Conservation (phyloP, 2,329 filamentous ascomycete species). For the Cucurbitaria berberidis region DNA sequence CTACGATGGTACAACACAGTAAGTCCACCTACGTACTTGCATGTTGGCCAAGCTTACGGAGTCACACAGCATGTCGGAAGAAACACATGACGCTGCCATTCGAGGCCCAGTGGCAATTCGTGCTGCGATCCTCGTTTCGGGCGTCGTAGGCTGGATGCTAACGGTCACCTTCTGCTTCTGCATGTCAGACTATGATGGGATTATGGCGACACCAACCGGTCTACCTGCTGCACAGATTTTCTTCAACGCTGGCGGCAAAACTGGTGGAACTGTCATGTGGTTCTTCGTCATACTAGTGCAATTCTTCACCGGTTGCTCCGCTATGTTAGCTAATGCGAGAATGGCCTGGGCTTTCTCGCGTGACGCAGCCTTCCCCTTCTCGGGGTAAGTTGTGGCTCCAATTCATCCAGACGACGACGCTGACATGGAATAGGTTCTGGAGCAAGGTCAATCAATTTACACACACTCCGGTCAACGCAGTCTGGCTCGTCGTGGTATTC, state of each 20-base stretch:
- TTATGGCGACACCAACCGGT: constrained; percentile 64
- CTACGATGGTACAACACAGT: constrained; percentile 71
- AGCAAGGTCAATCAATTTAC: constrained; percentile 60
- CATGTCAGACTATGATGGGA: constrained; percentile 62
- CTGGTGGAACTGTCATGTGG: constrained; percentile 66
- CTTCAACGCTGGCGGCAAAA: constrained; percentile 64
- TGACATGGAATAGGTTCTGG: constrained; percentile 53
- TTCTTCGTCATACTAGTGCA: constrained; percentile 68
- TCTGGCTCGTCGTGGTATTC: constrained; percentile 68
- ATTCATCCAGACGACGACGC: constrained; percentile 11
- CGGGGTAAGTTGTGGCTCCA: constrained; percentile 50
- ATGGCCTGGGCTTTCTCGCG: constrained; percentile 68
- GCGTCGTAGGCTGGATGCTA: constrained; percentile 65
- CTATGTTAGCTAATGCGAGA: constrained; percentile 68
- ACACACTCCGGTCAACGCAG: constrained; percentile 66
- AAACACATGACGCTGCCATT: constrained; percentile 68
- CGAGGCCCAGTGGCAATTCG: constrained; percentile 66
- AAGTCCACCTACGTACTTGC: constrained; percentile 34
- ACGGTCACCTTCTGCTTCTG: constrained; percentile 70
- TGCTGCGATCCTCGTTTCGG: constrained; percentile 65
- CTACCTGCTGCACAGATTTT: constrained; percentile 65
- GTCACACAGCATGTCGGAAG: constrained; percentile 65
- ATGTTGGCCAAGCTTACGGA: constrained; percentile 32
- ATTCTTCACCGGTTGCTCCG: constrained; percentile 68
- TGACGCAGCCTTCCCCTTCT: constrained; percentile 67